Conservation (phyloP, 805 yeast species). For the Saccharomycopsis vini region DNA sequence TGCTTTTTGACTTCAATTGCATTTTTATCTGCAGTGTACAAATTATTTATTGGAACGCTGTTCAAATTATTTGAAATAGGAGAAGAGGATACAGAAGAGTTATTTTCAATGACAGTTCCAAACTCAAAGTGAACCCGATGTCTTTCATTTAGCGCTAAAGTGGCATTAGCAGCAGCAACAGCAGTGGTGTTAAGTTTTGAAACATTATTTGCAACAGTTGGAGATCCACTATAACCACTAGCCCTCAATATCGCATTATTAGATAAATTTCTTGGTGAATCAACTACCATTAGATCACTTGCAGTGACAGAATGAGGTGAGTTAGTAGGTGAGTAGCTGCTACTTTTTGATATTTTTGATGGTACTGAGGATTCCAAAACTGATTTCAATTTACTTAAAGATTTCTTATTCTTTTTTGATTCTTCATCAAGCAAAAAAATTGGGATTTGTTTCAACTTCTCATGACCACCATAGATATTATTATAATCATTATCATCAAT, state of each 20-base stretch:
- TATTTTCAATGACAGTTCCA: conserved; percentile 17
- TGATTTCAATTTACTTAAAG: too few relatives aligned
- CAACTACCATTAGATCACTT: too few relatives aligned
- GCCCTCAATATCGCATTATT: conserved; percentile 3
- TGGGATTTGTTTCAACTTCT: conserved; percentile 14
- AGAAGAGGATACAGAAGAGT: conserved; percentile 11
- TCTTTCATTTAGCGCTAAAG: not conserved
- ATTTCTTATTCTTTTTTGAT: not conserved
- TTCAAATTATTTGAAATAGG: conserved; percentile 13
- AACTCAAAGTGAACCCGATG: conserved; percentile 12
- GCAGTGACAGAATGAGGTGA: not conserved
- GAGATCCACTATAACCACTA: not conserved
- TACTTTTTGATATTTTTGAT: too few relatives aligned
- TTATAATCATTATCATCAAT: conserved; percentile 17
- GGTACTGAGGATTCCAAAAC: too few relatives aligned
- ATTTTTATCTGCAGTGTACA: conserved; percentile 1
- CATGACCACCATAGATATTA: conserved; percentile 16
- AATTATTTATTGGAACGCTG: too few relatives aligned
- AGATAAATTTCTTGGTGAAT: not conserved
- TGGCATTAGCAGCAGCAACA: not conserved
- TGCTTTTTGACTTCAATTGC: not conserved
- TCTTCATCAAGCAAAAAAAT: conserved; percentile 5
- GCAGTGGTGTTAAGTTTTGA: not conserved
- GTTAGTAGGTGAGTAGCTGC: too few relatives aligned
- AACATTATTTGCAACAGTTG: not conserved